A percentile compares a stretch with the other conserved stretches of the same genome.
phyloP scores from a whole-genome alignment of 257 asterid genomes.

The Plantago ovata region DNA sequence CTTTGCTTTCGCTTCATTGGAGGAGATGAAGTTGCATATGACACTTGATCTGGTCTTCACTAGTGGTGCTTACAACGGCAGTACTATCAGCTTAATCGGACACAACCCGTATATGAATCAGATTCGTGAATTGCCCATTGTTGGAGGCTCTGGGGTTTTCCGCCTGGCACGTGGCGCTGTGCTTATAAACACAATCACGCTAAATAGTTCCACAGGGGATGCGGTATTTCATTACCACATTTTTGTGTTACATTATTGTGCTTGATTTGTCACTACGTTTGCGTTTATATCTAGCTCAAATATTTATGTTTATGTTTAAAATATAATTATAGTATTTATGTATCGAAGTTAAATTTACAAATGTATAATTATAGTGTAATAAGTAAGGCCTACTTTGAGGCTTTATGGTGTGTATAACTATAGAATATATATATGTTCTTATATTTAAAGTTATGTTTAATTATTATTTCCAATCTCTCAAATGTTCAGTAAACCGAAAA shows the following conservation, averaged over 20 bases:
- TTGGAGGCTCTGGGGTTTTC: constrained; percentile 47
- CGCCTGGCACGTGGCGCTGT: constrained; percentile 39
- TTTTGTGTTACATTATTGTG: constrained; percentile 21
- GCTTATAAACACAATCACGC: constrained; percentile 15
- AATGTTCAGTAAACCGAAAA: too few relatives aligned
- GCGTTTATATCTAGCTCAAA: not conserved
- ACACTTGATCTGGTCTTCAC: constrained; percentile 30
- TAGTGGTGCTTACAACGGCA: constrained; percentile 29
- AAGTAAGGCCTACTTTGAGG: too few relatives aligned
- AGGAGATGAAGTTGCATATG: constrained; percentile 24
- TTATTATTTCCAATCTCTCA: too few relatives aligned
- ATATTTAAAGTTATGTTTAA: too few relatives aligned
- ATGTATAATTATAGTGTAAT: too few relatives aligned
- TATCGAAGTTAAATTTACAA: too few relatives aligned
- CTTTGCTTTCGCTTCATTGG: constrained; percentile 18
- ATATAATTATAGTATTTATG: not conserved
- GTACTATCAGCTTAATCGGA: constrained; percentile 34
- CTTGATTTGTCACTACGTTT: not conserved
- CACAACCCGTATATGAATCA: constrained; percentile 12
- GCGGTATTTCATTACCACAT: constrained; percentile 32
- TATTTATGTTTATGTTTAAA: not conserved
- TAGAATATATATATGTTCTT: too few relatives aligned
- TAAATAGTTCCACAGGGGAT: constrained; percentile 14
- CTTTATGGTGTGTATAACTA: too few relatives aligned
- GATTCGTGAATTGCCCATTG: constrained; percentile 31